Percentiles rank a stretch among this genome's conserved stretches.
Evolutionary conservation across 805 yeast species (phyloP).

Genomic region (Yamadazyma tumulicola): DNA sequence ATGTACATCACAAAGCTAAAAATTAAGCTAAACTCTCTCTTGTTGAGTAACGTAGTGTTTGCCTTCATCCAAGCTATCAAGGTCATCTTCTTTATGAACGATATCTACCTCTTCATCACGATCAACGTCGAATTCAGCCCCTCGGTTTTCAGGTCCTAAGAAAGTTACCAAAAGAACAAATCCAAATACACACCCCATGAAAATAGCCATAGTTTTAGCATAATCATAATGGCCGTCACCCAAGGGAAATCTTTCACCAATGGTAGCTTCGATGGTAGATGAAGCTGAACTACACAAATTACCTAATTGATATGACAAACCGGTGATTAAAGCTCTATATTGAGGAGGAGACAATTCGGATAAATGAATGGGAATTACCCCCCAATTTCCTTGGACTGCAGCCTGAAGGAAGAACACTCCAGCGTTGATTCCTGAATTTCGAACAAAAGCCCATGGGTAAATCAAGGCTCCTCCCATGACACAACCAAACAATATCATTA

Average conservation of each 20-base stretch:
- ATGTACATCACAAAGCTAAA: too few species aligned
- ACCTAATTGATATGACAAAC: slow-evolving; percentile 66
- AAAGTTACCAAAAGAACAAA: slow-evolving; percentile 47
- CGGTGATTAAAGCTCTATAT: slow-evolving; percentile 59
- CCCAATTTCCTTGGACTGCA: slow-evolving; percentile 70
- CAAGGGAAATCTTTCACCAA: slow-evolving; percentile 50
- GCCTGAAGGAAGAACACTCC: slow-evolving; percentile 61
- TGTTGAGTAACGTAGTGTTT: background rate
- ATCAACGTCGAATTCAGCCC: slow-evolving; percentile 19
- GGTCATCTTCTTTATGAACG: slow-evolving; percentile 5
- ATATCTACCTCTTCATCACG: slow-evolving; percentile 12
- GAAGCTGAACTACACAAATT: slow-evolving; percentile 65
- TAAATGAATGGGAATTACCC: slow-evolving; percentile 60
- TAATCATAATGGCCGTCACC: slow-evolving; percentile 39
- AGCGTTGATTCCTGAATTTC: slow-evolving; percentile 45
- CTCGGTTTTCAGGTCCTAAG: slow-evolving; percentile 58
- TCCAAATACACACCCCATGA: slow-evolving; percentile 60
- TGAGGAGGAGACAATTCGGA: slow-evolving; percentile 61
- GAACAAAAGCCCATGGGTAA: slow-evolving; percentile 36
- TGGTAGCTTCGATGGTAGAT: slow-evolving; percentile 63
- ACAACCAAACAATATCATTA: slow-evolving; percentile 29
- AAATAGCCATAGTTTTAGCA: slow-evolving; percentile 62
- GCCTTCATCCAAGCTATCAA: slow-evolving; percentile 4
- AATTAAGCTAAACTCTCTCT: background rate
- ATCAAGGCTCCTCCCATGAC: slow-evolving; percentile 37